phyloP scores from a whole-genome alignment of 192 early-diverging fungal genomes.

The Mortierella alpina region DNA sequence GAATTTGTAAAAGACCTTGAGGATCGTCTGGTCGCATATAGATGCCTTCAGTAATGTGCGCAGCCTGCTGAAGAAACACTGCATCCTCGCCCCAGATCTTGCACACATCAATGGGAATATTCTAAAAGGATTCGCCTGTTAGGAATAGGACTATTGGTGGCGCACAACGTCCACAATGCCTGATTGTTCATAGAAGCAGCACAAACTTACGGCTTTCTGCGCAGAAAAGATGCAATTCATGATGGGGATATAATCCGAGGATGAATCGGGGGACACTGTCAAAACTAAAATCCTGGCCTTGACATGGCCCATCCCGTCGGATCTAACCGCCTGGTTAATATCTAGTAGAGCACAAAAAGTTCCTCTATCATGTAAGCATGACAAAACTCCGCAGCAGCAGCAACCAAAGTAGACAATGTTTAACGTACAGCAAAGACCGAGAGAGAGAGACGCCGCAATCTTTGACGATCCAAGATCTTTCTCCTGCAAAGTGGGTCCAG shows the following conservation, averaged over 20 bases:
- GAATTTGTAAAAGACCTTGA: constrained; percentile 80
- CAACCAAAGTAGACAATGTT: not conserved
- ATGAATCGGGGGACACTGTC: constrained; percentile 87
- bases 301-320: constrained; percentile 64
- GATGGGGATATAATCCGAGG: constrained; percentile 92
- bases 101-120: constrained; percentile 92
- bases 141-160: not conserved
- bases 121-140: constrained; percentile 54
- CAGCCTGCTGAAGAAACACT: constrained; percentile 93
- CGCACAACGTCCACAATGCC: not conserved
- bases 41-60: constrained; percentile 87
- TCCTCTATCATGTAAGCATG: too few relatives aligned
- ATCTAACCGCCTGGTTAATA: constrained; percentile 72
- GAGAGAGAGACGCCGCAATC: constrained; percentile 69
- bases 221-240: constrained; percentile 99
- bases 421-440: constrained; percentile 69
- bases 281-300: constrained; percentile 86
- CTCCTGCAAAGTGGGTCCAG: constrained; percentile 32
- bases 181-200: not conserved
- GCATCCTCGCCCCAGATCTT: constrained; percentile 81
- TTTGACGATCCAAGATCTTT: constrained; percentile 59
- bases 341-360: constrained; percentile 53
- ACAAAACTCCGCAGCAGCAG: not conserved
- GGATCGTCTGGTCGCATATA: constrained; percentile 81
- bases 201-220: constrained; percentile 79